Evolutionary conservation across 306 rosid genomes (phyloP).

Genomic region (Castanospermum australe): DNA sequence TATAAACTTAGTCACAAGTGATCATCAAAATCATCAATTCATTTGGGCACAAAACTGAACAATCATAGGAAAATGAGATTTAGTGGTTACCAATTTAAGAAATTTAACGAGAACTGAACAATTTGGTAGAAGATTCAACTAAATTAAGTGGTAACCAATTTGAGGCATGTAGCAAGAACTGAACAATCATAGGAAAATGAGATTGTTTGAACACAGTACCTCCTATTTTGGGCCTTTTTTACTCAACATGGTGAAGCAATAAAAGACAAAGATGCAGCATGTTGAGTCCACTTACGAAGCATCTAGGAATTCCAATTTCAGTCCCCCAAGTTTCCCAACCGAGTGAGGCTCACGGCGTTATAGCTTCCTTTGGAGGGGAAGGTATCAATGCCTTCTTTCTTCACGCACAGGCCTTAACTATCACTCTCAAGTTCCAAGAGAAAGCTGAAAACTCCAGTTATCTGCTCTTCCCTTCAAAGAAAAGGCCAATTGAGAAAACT

Average conservation of each 20-base stretch:
- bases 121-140: slow-evolving; percentile 16
- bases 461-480: slow-evolving; percentile 34
- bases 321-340: slow-evolving; percentile 37
- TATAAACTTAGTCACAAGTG: background rate
- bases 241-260: slow-evolving; percentile 23
- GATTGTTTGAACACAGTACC: slow-evolving; percentile 40
- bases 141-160: background rate
- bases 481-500: slow-evolving; percentile 27
- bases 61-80: background rate
- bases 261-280: slow-evolving; percentile 34
- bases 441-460: slow-evolving; percentile 37
- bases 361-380: slow-evolving; percentile 63
- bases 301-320: slow-evolving; percentile 44
- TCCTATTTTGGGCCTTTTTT: slow-evolving; percentile 28
- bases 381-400: slow-evolving; percentile 57
- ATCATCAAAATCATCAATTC: slow-evolving; percentile 23
- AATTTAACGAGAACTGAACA: slow-evolving; percentile 12
- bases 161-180: background rate
- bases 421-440: slow-evolving; percentile 33
- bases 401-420: slow-evolving; percentile 21
- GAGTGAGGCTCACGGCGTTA: slow-evolving; percentile 44
- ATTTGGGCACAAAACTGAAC: background rate
- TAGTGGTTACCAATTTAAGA: slow-evolving; percentile 1
- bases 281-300: slow-evolving; percentile 32
- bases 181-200: slow-evolving; percentile 21